These are phyloP conservation scores for Lepidium campestre DNA, from an alignment of 441 rosid species.

Conservation along the genomic window DNA sequence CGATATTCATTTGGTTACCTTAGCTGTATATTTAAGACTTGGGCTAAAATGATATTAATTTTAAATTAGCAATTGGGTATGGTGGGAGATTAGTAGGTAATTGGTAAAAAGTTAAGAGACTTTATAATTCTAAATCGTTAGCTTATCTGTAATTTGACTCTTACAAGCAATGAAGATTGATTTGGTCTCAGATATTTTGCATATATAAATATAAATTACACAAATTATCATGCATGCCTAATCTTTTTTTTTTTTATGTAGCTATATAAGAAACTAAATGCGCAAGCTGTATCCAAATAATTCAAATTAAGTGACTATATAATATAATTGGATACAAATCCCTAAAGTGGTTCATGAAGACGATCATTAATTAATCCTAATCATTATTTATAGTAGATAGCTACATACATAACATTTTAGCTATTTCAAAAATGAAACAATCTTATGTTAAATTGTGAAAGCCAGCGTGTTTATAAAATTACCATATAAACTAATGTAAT, in stretches of 20 bases:
- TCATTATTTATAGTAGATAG: background rate
- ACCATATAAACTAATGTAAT: no score
- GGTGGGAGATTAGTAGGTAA: constrained; percentile 26
- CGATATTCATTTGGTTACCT: background rate
- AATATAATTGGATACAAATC: background rate
- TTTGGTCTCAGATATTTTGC: constrained; percentile 22
- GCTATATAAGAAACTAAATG: background rate
- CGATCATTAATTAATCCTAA: background rate
- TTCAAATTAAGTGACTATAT: constrained; percentile 19
- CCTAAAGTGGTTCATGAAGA: background rate
- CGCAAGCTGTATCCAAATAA: constrained; percentile 17
- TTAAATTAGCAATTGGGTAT: constrained; percentile 16
- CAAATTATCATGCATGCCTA: constrained; percentile 12
- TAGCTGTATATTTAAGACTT: background rate
- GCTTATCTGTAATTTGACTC: constrained; percentile 27
- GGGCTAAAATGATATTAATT: background rate
- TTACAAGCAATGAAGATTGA: background rate
- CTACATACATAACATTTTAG: background rate
- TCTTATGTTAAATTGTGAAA: background rate
- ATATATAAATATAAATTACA: background rate
- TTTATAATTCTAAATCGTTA: constrained; percentile 7
- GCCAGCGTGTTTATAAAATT: background rate
- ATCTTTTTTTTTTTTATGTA: background rate
- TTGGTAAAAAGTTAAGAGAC: constrained; percentile 5
- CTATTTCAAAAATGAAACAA: background rate